Percentiles rank a stretch among this genome's conserved stretches.
These are phyloP conservation scores for Plasmodium knowlesi DNA, from an alignment of 169 alveolate species.

Conservation along the genomic window DNA sequence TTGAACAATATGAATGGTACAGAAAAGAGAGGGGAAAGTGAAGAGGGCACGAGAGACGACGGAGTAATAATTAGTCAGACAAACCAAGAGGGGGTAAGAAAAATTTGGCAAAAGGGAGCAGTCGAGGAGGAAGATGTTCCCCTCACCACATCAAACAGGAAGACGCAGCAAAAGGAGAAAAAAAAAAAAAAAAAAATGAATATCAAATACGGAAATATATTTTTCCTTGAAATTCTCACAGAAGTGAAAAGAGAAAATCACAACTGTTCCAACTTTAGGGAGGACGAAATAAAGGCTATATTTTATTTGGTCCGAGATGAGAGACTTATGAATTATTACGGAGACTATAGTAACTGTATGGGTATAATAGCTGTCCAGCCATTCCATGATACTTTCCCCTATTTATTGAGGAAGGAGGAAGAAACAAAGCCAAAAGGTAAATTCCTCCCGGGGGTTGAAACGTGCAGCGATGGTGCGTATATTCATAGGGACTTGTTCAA, in stretches of 20 bases:
- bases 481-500: background rate
- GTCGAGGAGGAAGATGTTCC: background rate
- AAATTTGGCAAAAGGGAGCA: background rate
- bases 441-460: background rate
- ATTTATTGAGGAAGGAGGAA: background rate
- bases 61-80: background rate
- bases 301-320: conserved; percentile 53
- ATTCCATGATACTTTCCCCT: conserved; percentile 14
- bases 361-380: conserved; percentile 65
- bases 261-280: background rate
- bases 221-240: conserved; percentile 59
- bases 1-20: background rate
- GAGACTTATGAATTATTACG: conserved; percentile 43
- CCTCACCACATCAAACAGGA: background rate
- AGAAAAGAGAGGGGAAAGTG: background rate
- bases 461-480: background rate
- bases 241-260: conserved; percentile 36
- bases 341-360: conserved; percentile 26
- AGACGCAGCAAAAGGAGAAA: conserved; percentile 6
- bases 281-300: conserved; percentile 62
- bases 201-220: conserved; percentile 47
- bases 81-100: background rate
- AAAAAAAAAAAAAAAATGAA: conserved; percentile 45
- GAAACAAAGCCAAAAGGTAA: background rate
- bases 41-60: background rate